A percentile compares a stretch with the other conserved stretches of the same genome.
These are phyloP conservation scores for Amphichorda felina DNA, from an alignment of 2,329 filamentous ascomycete genomes.

Conservation along the genomic window DNA sequence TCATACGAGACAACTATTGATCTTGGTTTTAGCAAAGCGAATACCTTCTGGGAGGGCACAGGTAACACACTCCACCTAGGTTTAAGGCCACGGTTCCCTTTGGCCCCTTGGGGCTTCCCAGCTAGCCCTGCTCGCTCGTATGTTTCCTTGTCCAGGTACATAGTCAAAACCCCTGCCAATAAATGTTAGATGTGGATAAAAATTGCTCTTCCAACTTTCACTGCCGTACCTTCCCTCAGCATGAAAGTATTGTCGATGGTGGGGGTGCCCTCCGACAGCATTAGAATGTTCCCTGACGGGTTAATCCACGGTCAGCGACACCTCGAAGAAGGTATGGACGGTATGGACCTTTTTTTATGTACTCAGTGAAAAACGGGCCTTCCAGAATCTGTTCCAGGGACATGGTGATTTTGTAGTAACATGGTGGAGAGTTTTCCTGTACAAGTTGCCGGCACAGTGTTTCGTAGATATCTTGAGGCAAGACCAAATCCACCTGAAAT, in stretches of 20 bases:
- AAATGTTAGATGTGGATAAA: not conserved
- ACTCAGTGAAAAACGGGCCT: constrained; percentile 67
- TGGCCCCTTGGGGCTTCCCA: constrained; percentile 53
- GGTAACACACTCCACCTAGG: constrained; percentile 55
- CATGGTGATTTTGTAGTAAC: constrained; percentile 61
- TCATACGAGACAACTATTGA: constrained; percentile 62
- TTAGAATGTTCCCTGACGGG: constrained; percentile 56
- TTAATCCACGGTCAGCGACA: not conserved
- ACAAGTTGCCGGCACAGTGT: constrained; percentile 40
- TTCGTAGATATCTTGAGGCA: constrained; percentile 52
- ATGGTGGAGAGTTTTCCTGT: constrained; percentile 18
- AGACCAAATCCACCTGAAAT: constrained; percentile 52
- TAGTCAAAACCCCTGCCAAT: constrained; percentile 49
- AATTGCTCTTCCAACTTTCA: not conserved
- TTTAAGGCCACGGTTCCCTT: constrained; percentile 47
- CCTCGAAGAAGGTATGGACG: too few species aligned
- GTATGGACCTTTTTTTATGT: constrained; percentile 62
- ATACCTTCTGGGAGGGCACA: not conserved
- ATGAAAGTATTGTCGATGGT: constrained; percentile 63
- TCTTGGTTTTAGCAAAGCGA: not conserved
- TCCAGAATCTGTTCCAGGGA: constrained; percentile 60
- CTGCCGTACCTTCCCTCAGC: constrained; percentile 47
- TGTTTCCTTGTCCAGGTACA: constrained; percentile 69
- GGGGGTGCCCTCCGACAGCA: constrained; percentile 69
- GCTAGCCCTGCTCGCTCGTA: constrained; percentile 76